These are phyloP conservation scores for Hypomyces rosellus DNA, from an alignment of 2,329 filamentous ascomycete genomes.

Conservation along the genomic window DNA sequence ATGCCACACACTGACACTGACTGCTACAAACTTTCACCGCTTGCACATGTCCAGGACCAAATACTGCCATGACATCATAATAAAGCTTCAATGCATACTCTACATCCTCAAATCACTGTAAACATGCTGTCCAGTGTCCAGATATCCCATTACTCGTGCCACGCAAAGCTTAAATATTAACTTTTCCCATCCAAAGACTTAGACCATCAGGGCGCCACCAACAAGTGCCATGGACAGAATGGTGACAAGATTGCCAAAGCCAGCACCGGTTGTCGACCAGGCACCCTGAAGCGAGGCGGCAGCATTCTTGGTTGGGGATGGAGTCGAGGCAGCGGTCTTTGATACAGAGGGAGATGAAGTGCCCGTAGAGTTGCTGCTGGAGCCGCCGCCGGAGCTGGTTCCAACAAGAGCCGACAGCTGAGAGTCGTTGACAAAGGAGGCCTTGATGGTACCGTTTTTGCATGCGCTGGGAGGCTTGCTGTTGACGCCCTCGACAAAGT, in stretches of 20 bases:
- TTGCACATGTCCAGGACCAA: too few species aligned
- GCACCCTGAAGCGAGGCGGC: slow-evolving; percentile 20
- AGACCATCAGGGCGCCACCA: slow-evolving; percentile 25
- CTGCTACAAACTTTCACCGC: too few species aligned
- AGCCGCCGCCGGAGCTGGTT: slow-evolving; percentile 5
- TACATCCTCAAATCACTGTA: too few species aligned
- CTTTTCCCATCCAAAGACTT: slow-evolving; percentile 3
- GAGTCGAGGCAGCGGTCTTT: slow-evolving; percentile 15
- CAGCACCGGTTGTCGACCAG: slow-evolving; percentile 16
- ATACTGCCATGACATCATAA: too few species aligned
- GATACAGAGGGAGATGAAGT: slow-evolving; percentile 13
- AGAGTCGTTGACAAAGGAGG: slow-evolving; percentile 26
- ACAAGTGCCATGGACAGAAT: slow-evolving; percentile 22
- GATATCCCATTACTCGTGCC: too few species aligned
- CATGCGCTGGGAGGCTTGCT: slow-evolving; percentile 25
- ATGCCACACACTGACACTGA: too few species aligned
- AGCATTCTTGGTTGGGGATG: slow-evolving; percentile 17
- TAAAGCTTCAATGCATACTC: too few species aligned
- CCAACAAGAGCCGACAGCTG: slow-evolving; percentile 29
- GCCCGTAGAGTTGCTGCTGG: slow-evolving; percentile 10
- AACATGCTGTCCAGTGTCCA: too few species aligned
- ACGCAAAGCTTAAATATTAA: too few species aligned
- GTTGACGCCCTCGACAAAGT: slow-evolving; percentile 44
- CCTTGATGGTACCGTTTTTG: slow-evolving; percentile 30
- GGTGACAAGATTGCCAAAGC: slow-evolving; percentile 18